A percentile compares a stretch with the other conserved stretches of the same genome.
Conservation (phyloP, 2,329 filamentous ascomycete genomes). For the Pseudocercospora fijiensis region DNA sequence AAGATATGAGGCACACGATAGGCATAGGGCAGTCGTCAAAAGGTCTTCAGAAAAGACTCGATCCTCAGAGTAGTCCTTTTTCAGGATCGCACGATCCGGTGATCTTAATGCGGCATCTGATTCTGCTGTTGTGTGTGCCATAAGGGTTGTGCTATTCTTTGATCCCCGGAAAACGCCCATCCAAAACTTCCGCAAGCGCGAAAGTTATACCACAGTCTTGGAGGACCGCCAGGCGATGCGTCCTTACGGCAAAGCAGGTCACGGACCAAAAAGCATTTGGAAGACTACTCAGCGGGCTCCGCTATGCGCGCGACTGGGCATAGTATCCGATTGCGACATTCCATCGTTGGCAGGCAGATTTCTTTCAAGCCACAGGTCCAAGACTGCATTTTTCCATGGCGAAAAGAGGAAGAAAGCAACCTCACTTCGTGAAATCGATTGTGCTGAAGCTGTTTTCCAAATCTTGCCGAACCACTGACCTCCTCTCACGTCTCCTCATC, state of each 20-base stretch:
- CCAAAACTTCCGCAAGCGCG: too few species aligned
- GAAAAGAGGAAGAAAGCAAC: not conserved
- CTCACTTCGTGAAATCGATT: not conserved
- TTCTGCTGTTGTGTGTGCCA: too few species aligned
- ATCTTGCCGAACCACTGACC: not conserved
- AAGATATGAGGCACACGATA: not conserved
- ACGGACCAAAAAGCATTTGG: too few species aligned
- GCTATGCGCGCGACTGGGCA: not conserved
- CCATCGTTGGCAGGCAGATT: not conserved
- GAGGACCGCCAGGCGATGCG: too few species aligned
- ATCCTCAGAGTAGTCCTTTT: not conserved
- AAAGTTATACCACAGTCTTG: too few species aligned
- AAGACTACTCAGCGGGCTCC: too few species aligned
- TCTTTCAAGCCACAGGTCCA: not conserved
- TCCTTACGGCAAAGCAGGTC: too few species aligned
- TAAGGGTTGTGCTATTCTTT: too few species aligned
- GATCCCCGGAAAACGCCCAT: too few species aligned
- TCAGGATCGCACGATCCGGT: too few species aligned
- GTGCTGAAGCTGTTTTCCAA: not conserved
- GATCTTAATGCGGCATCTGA: too few species aligned
- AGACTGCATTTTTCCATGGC: too few species aligned
- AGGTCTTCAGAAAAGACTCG: not conserved
- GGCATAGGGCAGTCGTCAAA: not conserved
- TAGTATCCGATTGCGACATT: not conserved
- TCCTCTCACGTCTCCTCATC: constrained; percentile 30